Evolutionary conservation across 1,284 basidiomycete genomes (phyloP), one percentile per base, ranked within the genome.

Genomic region (Cryptococcus wingfieldii): DNA sequence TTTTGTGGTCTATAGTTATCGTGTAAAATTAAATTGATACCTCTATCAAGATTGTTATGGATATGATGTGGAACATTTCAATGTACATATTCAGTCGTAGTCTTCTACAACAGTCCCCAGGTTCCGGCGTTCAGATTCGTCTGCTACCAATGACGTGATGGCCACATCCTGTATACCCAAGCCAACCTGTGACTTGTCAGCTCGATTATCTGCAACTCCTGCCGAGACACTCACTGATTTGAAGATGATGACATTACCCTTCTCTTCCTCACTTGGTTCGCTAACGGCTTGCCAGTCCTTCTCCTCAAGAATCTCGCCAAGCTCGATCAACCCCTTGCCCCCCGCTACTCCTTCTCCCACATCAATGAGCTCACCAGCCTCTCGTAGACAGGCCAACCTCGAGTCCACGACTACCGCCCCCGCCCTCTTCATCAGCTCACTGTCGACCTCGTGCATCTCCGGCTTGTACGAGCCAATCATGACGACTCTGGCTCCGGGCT

Each of bases 391-490:
- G 2, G 86, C 88, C 9, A 81, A 78, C 53, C 79, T 75, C 1
- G 87, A 89, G 69, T 92, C 90, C 0, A 92, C 89, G 0, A 89
- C 77, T 14, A 90, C 65, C 13, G 70, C 50, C 19, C 79, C 79
- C 0, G 81, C 81, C 1, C 83, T 76, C 39, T 74, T 69, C 23
- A 92, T 73, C 16, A 91, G 79, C 0, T 76, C 79, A 0, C 66
- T 72, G 47, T 87, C 84, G 7, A 89, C 81, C 68, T 94, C 90
- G 53, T 80, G 81, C 90, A 93, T 94, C 14, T 77, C 67, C 0
- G 87, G 86, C 34, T 82, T 91, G 69, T 89, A 93, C 53, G 87
- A 89, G 6, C 90, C 89, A 37, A 91, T 83, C 2, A 93, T 77
- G 58, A 89, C 84, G 42, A 93, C 65, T 64, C 90, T 87, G 0